These are phyloP conservation scores for Pseudomassariella vexata DNA, from an alignment of 2,329 filamentous ascomycete species.

Conservation along the genomic window DNA sequence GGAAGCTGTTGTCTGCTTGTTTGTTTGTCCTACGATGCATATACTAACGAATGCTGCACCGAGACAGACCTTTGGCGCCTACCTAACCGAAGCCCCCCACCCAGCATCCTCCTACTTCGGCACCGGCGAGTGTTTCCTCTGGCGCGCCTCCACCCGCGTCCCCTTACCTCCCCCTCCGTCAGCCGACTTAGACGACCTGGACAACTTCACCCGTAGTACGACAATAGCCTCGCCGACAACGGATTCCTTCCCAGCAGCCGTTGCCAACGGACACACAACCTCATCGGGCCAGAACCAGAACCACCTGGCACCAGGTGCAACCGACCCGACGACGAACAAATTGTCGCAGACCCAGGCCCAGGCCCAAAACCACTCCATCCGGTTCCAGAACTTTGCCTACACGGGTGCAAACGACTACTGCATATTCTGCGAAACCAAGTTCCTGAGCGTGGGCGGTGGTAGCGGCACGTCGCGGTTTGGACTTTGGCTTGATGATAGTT, in stretches of 20 bases:
- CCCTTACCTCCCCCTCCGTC: slow-evolving; percentile 66
- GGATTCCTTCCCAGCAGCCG: too few relatives aligned
- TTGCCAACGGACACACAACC: too few relatives aligned
- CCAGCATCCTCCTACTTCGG: slow-evolving; percentile 84
- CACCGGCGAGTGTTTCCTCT: slow-evolving; percentile 93
- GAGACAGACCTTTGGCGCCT: slow-evolving; percentile 84
- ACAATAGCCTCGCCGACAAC: slow-evolving; percentile 26
- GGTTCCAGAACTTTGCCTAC: slow-evolving; percentile 97
- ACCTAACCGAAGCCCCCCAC: slow-evolving; percentile 83
- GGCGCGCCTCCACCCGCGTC: slow-evolving; percentile 66
- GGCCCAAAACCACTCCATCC: slow-evolving; percentile 62
- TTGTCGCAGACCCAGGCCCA: slow-evolving; percentile 15
- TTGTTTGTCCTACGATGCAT: background rate
- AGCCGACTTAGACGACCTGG: slow-evolving; percentile 41
- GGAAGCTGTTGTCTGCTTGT: too few relatives aligned
- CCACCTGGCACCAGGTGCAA: slow-evolving; percentile 25
- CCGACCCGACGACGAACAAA: slow-evolving; percentile 18
- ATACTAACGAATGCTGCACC: slow-evolving; percentile 5
- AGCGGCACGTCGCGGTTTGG: slow-evolving; percentile 88
- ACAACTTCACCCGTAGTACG: slow-evolving; percentile 31
- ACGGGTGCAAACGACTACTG: slow-evolving; percentile 95
- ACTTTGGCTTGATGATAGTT: slow-evolving; percentile 82
- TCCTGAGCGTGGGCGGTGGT: slow-evolving; percentile 67
- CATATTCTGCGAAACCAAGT: slow-evolving; percentile 84
- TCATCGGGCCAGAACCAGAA: too few relatives aligned